These are phyloP conservation scores for Hypomontagnella submonticulosa DNA, from an alignment of 495 filamentous ascomycete genomes.

Conservation along the genomic window DNA sequence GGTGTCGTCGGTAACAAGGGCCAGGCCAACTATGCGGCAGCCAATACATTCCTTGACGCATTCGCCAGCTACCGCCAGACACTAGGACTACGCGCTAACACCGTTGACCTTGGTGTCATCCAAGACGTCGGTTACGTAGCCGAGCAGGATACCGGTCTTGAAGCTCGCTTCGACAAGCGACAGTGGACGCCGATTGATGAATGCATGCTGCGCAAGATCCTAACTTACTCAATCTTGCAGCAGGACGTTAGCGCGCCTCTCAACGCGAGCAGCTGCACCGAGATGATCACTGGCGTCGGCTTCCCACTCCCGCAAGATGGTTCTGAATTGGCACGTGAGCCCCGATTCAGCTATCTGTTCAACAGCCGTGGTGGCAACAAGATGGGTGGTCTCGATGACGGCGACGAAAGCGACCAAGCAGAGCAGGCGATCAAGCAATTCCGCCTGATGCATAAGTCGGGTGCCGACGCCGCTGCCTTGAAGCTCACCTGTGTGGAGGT, in stretches of 20 bases:
- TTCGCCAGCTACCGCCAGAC: slow-evolving; percentile 47
- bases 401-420: background rate
- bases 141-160: slow-evolving; percentile 24
- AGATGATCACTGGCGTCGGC: slow-evolving; percentile 46
- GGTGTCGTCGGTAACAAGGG: slow-evolving; percentile 44
- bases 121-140: slow-evolving; percentile 43
- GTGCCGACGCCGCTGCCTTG: background rate
- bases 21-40: slow-evolving; percentile 55
- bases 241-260: slow-evolving; percentile 27
- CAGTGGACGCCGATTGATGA: slow-evolving; percentile 50
- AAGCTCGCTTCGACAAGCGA: slow-evolving; percentile 34
- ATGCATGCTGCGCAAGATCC: slow-evolving; percentile 45
- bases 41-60: slow-evolving; percentile 50
- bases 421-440: slow-evolving; percentile 6
- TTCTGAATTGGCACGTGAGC: slow-evolving; percentile 28
- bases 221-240: slow-evolving; percentile 49
- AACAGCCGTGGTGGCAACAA: slow-evolving; percentile 6
- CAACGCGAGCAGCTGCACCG: slow-evolving; percentile 14
- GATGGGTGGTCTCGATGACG: background rate
- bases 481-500: slow-evolving; percentile 12
- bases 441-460: slow-evolving; percentile 2
- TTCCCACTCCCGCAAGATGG: slow-evolving; percentile 34
- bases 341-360: slow-evolving; percentile 1
- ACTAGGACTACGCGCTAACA: slow-evolving; percentile 31
- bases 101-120: slow-evolving; percentile 34